Percentiles rank a stretch among this genome's conserved stretches.
phyloP scores from a whole-genome alignment of 345 rosid genomes.

The Salix exigua region DNA sequence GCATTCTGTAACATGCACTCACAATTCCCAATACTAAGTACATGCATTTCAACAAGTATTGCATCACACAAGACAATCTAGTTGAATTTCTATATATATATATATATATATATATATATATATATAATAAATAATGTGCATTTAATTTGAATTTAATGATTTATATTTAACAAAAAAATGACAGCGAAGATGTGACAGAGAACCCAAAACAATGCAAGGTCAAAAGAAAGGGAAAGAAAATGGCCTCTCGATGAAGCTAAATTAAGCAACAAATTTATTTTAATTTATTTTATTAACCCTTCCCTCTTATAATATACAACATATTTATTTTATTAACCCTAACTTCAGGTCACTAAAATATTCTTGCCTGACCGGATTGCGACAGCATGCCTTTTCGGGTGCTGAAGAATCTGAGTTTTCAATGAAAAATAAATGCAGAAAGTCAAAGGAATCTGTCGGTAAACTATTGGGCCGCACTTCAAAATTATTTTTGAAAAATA shows the following conservation, averaged over 20 bases:
- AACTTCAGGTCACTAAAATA: too few relatives aligned
- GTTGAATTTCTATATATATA: too few relatives aligned
- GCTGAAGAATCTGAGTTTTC: conserved; percentile 8
- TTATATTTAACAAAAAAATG: background rate
- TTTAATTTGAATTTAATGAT: too few relatives aligned
- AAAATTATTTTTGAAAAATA: too few relatives aligned
- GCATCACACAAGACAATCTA: too few relatives aligned
- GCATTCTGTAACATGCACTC: too few relatives aligned
- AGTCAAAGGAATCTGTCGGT: background rate
- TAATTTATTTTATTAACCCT: background rate
- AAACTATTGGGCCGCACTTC: too few relatives aligned
- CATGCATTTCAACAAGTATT: too few relatives aligned
- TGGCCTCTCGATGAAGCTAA: conserved; percentile 25
- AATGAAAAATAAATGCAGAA: background rate
- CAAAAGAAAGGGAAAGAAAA: conserved; percentile 10
- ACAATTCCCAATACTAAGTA: too few relatives aligned
- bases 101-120: too few relatives aligned
- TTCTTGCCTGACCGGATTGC: background rate
- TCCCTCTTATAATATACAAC: background rate
- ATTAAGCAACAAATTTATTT: background rate
- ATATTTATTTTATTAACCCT: background rate
- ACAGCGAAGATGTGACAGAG: conserved; percentile 8
- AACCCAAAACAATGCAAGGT: conserved; percentile 13
- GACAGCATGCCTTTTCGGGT: conserved; percentile 6
- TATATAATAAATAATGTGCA: too few relatives aligned